Percentiles rank a stretch among this genome's conserved stretches.
Evolutionary conservation across 306 rosid genomes (phyloP).

Genomic region (Acacia crassicarpa): DNA sequence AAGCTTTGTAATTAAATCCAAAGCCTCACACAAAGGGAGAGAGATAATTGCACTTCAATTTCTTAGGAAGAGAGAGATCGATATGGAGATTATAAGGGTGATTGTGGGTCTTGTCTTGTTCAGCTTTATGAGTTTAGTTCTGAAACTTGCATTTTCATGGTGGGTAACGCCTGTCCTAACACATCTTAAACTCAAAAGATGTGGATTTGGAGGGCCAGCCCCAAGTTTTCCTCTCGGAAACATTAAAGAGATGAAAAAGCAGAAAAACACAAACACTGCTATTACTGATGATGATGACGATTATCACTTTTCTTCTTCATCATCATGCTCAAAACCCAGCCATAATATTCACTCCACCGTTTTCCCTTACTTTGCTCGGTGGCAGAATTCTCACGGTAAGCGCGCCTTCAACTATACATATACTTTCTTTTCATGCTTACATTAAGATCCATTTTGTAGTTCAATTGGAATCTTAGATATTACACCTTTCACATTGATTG

Average conservation of each 20-base stretch:
- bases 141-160: constrained; percentile 32
- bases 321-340: constrained; percentile 8
- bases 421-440: neutral
- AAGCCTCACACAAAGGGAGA: neutral
- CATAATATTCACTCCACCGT: constrained; percentile 61
- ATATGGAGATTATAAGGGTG: constrained; percentile 24
- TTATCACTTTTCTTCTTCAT: neutral
- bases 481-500: neutral
- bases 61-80: neutral
- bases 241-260: constrained; percentile 47
- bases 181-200: constrained; percentile 43
- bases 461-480: too few relatives aligned
- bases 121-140: neutral
- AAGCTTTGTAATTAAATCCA: neutral
- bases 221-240: constrained; percentile 69
- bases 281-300: neutral
- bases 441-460: too few relatives aligned
- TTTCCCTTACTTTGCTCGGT: constrained; percentile 55
- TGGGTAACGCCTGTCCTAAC: constrained; percentile 52
- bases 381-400: constrained; percentile 65
- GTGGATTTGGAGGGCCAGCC: constrained; percentile 60
- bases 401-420: neutral
- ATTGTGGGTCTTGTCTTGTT: neutral
- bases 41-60: neutral
- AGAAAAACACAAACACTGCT: neutral